These are phyloP conservation scores for Didymella sp. DNA, from an alignment of 2,329 filamentous ascomycete genomes.

Conservation along the genomic window DNA sequence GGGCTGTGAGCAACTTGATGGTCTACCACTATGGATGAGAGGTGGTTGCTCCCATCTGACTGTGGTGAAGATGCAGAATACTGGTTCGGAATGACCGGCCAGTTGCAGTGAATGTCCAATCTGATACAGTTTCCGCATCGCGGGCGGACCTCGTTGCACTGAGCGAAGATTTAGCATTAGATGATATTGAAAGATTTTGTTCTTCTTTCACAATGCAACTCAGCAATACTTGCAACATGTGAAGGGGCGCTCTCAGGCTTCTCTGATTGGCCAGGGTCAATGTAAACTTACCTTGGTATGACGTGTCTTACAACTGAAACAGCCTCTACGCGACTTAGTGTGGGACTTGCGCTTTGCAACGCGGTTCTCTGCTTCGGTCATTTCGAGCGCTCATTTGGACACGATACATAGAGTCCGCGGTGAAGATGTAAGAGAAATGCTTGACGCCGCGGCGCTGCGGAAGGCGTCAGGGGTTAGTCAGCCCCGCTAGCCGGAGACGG, in stretches of 20 bases:
- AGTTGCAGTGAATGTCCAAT: constrained; percentile 41
- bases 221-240: background rate
- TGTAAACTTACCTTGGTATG: constrained; percentile 40
- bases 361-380: constrained; percentile 29
- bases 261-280: constrained; percentile 5
- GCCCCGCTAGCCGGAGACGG: background rate
- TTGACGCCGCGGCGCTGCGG: constrained; percentile 2
- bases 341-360: constrained; percentile 42
- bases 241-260: background rate
- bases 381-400: constrained; percentile 4
- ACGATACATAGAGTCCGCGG: background rate
- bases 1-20: background rate
- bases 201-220: background rate
- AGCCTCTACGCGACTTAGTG: constrained; percentile 43
- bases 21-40: constrained; percentile 1
- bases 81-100: constrained; percentile 29
- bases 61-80: constrained; percentile 29
- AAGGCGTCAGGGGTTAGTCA: constrained; percentile 5
- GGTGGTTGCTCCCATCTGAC: constrained; percentile 22
- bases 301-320: constrained; percentile 42
- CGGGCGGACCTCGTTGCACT: constrained; percentile 44
- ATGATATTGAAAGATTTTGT: background rate
- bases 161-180: background rate
- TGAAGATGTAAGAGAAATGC: constrained; percentile 1
- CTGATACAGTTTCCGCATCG: constrained; percentile 42